Evolutionary conservation across 73 alveolate species (phyloP).

Genomic region (Tetrahymena malaccensis): DNA sequence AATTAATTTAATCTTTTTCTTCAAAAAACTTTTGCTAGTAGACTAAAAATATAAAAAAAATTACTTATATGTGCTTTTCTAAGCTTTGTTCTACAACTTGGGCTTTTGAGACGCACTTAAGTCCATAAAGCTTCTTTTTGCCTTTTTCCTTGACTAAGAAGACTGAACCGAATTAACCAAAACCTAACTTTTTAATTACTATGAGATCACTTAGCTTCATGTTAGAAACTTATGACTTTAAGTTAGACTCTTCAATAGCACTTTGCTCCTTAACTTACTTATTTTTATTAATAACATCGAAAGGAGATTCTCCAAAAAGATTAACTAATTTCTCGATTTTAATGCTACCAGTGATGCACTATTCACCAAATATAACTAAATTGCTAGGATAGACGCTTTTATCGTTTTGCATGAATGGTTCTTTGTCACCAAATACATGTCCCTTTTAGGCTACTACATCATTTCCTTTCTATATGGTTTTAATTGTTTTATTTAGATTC

Average conservation of each 20-base stretch:
- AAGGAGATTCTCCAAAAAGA: conserved; percentile 12
- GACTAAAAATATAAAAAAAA: background rate
- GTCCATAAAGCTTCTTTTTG: conserved; percentile 53
- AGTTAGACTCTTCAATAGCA: conserved; percentile 42
- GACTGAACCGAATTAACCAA: conserved; percentile 70
- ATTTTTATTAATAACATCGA: conserved; percentile 34
- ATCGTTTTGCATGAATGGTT: background rate
- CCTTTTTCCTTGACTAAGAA: conserved; percentile 51
- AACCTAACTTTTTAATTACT: conserved; percentile 51
- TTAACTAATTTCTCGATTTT: conserved; percentile 47
- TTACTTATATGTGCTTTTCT: conserved; percentile 52
- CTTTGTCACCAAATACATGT: background rate
- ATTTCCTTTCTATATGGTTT: background rate
- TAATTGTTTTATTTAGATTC: background rate
- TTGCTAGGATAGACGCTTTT: background rate
- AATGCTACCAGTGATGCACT: conserved; percentile 47
- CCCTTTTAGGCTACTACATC: background rate
- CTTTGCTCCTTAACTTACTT: background rate
- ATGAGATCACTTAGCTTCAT: conserved; percentile 45
- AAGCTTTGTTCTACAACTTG: conserved; percentile 51
- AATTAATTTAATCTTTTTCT: too few species aligned
- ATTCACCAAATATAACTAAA: conserved; percentile 39
- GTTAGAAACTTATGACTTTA: background rate
- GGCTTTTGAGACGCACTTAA: conserved; percentile 57
- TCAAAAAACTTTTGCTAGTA: too few species aligned